Evolutionary conservation across 495 filamentous ascomycete species (phyloP), one percentile per base, ranked within the genome.

Genomic region (Mytilinidion resinicola): DNA sequence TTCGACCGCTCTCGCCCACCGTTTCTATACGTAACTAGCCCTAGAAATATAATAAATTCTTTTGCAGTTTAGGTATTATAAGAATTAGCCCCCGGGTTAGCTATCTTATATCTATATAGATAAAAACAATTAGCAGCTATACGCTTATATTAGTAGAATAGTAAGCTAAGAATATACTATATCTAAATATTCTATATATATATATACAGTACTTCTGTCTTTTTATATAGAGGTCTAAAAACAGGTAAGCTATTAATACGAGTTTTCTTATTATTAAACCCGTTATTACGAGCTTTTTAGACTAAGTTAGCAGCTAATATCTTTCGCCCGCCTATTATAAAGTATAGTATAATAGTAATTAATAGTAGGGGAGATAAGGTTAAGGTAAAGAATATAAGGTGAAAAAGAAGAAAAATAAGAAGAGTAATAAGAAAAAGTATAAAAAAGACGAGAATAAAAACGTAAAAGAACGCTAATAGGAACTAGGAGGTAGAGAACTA

Each of bases 51-150:
- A 21, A 30, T 34, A 46, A 55, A 55, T 30, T 55, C 19, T 44
- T 55, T 55, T 43, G 53, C 53, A 33, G 53, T 55, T 44, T 55
- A 38, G 4, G 44, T 55, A 21, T 42, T 44, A 55, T 55, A 34
- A 43, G 53, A 20, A 43, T 34, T 55, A 35, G 53, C 53, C 21
- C 43, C 43, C 34, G 37, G 37, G 35, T 55, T n/a, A 9, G 37
- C 44, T 38, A 20, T 55, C 44, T 41, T 37, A 14, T 55, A 55
- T 30, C 53, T 55, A 55, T 30, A 55, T 30, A 55, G 42, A 9
- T n/a, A 46, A 7, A 8, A n/a, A 6, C 14, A 46, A 9, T 39
- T 39, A 39, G 14, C 37, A 9, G 37, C 14, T 39, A 14, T 39
- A 14, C 37, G 37, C 37, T n/a, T 46, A 11, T 17, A 46, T 46